Base-by-base conservation (phyloP, 192 early-diverging fungal species). In the Coemansia umbellata region DNA sequence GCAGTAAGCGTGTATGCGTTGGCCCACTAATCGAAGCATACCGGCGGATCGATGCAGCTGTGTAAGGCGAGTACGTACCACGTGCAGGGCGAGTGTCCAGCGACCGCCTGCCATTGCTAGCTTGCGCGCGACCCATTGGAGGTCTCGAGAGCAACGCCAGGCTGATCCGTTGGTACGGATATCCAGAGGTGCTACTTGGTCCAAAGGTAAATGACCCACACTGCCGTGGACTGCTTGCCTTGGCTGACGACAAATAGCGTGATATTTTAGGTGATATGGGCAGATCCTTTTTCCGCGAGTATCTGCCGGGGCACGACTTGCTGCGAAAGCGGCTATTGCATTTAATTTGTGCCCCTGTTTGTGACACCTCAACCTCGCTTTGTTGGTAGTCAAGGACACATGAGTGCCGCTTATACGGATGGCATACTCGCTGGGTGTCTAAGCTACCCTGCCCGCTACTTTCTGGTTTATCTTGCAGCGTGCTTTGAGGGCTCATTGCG, bases 151-250 rank as follows among this genome's bases (percentile, higher is more conserved):
- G 51, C 18, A 58, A 27, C 1, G 63, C 63, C 44, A 66, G 47
- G 31, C 63, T 66, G 18, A 66, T 66, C 14, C 63, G 55, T 39
- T 66, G 63, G 37, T 66, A 66, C 35, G 49, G 22, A 32, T 27
- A 27, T 17, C 44, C 28, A 17, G 48, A 41, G 6, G 31, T 43
- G 7, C 28, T 17, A n/a, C 5, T 47, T 9, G 50, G 36, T 3
- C 28, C n/a, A n/a, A n/a, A n/a, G n/a, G n/a, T n/a, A n/a, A n/a
- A n/a, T n/a, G n/a, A n/a, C n/a, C n/a, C n/a, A n/a, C n/a, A 31
- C 37, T 45, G 44, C 19, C 35, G 19, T 17, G 14, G n/a, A 21
- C 31, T 30, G 6, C 51, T 23, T 8, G 55, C 50, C 24, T 53
- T 66, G 24, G 50, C 63, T 0, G 55, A 57, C 15, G 56, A 55